These are phyloP conservation scores for Solanum sparsipilum DNA, from an alignment of 257 asterid genomes.

Conservation along the genomic window DNA sequence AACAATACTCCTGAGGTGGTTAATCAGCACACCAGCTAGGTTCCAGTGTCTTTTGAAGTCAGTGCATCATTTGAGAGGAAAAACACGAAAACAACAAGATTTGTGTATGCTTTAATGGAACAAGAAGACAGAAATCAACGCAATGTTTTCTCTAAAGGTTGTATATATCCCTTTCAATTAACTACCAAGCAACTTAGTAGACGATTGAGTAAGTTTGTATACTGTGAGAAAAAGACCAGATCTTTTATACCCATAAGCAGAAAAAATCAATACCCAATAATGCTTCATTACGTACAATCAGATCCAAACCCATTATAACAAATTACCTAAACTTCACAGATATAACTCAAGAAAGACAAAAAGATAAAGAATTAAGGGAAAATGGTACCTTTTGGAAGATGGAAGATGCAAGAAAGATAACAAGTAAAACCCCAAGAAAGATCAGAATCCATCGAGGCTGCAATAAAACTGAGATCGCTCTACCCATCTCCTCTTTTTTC, in stretches of 20 bases:
- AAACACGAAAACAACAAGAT: background rate
- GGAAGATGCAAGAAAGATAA: constrained; percentile 44
- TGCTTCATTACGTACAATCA: background rate
- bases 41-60: background rate
- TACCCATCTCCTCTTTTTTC: constrained; percentile 35
- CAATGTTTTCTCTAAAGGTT: background rate
- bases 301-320: background rate
- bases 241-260: background rate
- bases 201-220: background rate
- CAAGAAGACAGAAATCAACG: background rate
- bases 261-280: background rate
- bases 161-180: background rate
- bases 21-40: background rate
- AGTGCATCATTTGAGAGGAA: background rate
- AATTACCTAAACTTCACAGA: background rate
- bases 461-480: constrained; percentile 58
- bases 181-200: background rate
- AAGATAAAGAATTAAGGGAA: background rate
- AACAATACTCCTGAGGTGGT: background rate
- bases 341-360: background rate
- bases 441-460: constrained; percentile 56
- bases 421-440: constrained; percentile 34
- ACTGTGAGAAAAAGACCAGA: background rate
- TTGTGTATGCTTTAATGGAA: background rate
- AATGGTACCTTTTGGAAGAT: constrained; percentile 39